Evolutionary conservation across 805 yeast species (phyloP), one percentile per base, ranked within the genome.

Genomic region (Yarrowia phangngaensis): DNA sequence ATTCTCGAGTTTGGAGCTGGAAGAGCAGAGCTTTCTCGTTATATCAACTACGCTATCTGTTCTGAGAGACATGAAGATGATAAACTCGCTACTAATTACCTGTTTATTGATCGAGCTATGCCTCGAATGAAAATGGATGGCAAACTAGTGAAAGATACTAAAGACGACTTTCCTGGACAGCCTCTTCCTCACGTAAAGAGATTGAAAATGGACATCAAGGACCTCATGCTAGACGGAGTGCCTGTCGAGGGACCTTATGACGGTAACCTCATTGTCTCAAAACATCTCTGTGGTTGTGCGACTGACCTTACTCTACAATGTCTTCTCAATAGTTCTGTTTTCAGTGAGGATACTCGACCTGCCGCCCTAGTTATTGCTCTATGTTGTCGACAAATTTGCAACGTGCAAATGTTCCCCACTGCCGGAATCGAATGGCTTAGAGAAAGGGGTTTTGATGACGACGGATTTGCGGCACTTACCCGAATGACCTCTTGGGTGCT

Each of bases 231-330:
- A 6, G 77, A 72, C 41, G 60, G 67, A 16, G 70, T 79, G 13
- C 52, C 79, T 1, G 36, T 16, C 12, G 40, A 47, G 15, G 23
- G 20, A 7, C 28, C 19, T 28, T 23, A 28, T 9, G 26, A 30
- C 8, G 26, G 23, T 6, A 46, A 50, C 15, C 41, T 59, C 4
- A 38, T 82, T 7, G 76, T 88, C 3, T 87, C 95, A 4, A 88
- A 88, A 62, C 97, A 88, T 66, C 66, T 89, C 26, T 88, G 97
- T 65, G 97, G 97, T 4, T 94, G 84, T 3, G 97, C 97, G 1
- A 89, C 96, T 0, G 97, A 88, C 62, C 67, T 88, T 41, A 83
- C 96, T 0, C 64, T 89, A 19, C 71, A 78, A 55, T 82, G 87
- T 64, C 61, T 87, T 2, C 53, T 71, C 35, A 73, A 74, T 31